These are phyloP conservation scores for Benincasa hispida DNA, from an alignment of 306 rosid species.

Conservation along the genomic window DNA sequence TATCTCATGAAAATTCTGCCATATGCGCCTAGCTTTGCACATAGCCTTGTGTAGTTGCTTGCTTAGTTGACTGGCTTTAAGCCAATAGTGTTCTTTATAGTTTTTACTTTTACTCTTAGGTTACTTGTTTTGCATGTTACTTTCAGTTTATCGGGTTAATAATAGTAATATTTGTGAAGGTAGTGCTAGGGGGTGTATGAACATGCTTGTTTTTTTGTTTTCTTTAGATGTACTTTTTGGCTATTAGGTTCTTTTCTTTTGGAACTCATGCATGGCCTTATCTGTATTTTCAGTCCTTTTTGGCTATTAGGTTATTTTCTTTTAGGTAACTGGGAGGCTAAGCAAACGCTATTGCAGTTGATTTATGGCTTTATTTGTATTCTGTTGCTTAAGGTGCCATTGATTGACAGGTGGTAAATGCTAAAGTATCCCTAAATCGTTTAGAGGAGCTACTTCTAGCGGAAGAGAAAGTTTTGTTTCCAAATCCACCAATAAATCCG, in stretches of 20 bases:
- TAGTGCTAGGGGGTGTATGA: not conserved
- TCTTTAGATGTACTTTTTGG: not conserved
- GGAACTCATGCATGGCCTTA: not conserved
- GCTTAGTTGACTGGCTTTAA: not conserved
- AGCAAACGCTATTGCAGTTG: not conserved
- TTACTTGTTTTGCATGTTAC: not conserved
- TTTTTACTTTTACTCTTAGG: not conserved
- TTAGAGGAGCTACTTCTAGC: conserved; percentile 60
- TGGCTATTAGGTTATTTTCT: not conserved
- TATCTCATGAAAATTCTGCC: not conserved
- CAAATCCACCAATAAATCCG: conserved; percentile 48
- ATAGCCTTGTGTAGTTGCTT: not conserved
- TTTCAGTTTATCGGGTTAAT: not conserved
- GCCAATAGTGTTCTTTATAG: not conserved
- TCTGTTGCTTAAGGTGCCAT: not conserved
- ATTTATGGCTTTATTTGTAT: not conserved
- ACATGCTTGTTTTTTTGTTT: not conserved
- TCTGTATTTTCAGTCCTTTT: not conserved
- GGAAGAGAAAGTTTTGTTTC: conserved; percentile 46
- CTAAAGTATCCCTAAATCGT: conserved; percentile 65
- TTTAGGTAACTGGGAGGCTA: not conserved
- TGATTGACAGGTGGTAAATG: conserved; percentile 54
- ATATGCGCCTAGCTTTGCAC: not conserved
- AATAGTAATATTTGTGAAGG: not conserved
- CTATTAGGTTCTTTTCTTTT: not conserved